Percentiles rank a stretch among this genome's conserved stretches.
Conservation (phyloP, 2,329 filamentous ascomycete genomes). For the Cercospora sp. region DNA sequence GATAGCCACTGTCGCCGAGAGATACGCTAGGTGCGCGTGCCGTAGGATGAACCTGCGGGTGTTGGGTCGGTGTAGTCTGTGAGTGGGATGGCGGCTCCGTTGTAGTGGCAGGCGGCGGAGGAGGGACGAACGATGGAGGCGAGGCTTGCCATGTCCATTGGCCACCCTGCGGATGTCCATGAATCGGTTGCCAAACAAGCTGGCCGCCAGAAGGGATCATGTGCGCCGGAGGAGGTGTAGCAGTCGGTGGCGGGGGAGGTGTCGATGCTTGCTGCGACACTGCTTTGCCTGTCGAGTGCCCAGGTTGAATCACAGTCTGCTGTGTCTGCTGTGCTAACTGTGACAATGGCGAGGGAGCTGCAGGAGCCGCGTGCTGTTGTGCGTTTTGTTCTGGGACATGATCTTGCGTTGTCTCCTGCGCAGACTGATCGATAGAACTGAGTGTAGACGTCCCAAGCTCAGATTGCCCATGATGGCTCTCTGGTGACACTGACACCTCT, state of each 20-base stretch:
- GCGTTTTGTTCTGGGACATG: not conserved
- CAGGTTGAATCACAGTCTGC: not conserved
- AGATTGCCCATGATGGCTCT: not conserved
- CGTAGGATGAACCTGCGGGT: not conserved
- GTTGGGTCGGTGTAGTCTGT: not conserved
- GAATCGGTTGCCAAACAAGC: constrained; percentile 12
- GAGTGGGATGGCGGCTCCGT: not conserved
- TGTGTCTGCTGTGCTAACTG: constrained; percentile 7
- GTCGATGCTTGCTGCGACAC: not conserved
- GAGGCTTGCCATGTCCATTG: constrained; percentile 10
- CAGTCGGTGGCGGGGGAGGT: constrained; percentile 1
- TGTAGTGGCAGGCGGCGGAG: not conserved
- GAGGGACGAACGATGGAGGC: not conserved
- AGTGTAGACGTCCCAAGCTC: not conserved
- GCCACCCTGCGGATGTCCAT: constrained; percentile 8
- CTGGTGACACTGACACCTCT: not conserved
- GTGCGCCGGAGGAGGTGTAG: not conserved
- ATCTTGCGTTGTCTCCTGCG: not conserved
- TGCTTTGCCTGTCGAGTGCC: not conserved
- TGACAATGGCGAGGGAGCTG: not conserved
- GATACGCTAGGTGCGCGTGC: not conserved
- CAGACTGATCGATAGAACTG: not conserved
- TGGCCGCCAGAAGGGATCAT: constrained; percentile 3
- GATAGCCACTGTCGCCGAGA: constrained; percentile 25
- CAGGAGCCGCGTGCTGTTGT: not conserved